Evolutionary conservation across 2,329 filamentous ascomycete genomes (phyloP).

Genomic region (Paecilomyces niveus): DNA sequence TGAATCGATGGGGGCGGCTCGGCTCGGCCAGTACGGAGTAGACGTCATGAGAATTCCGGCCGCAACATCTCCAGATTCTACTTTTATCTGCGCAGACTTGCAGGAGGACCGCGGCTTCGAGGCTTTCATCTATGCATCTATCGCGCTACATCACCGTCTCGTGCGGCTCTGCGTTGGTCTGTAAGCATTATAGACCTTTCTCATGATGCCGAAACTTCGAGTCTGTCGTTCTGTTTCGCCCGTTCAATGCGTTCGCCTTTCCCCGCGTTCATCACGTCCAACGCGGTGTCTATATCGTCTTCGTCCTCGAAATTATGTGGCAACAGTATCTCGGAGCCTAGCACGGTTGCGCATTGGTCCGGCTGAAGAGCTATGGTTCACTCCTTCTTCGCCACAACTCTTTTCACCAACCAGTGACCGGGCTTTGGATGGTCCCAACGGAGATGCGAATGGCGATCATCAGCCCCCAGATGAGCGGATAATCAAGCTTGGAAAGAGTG

Average conservation of each 20-base stretch:
- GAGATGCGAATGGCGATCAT: constrained; percentile 27
- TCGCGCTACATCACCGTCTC: neutral
- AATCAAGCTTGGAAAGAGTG: constrained; percentile 57
- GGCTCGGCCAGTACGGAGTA: neutral
- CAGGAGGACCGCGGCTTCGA: neutral
- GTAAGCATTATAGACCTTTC: neutral
- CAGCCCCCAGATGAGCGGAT: constrained; percentile 53
- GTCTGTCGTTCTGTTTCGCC: constrained; percentile 3
- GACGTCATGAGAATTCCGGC: neutral
- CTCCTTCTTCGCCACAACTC: constrained; percentile 12
- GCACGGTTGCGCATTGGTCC: constrained; percentile 31
- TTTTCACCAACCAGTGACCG: constrained; percentile 19
- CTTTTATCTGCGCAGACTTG: neutral
- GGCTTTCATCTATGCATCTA: neutral
- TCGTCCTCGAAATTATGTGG: constrained; percentile 17
- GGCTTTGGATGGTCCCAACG: constrained; percentile 16
- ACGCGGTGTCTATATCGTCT: neutral
- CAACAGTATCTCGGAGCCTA: constrained; percentile 21
- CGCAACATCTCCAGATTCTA: neutral
- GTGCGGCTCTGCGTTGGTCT: neutral
- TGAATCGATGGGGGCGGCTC: neutral
- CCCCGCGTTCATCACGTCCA: neutral
- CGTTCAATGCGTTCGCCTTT: neutral
- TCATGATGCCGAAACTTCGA: constrained; percentile 1
- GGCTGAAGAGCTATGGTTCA: constrained; percentile 28